Evolutionary conservation across 2,329 filamentous ascomycete genomes (phyloP).

Genomic region (Trichoderma koningii): DNA sequence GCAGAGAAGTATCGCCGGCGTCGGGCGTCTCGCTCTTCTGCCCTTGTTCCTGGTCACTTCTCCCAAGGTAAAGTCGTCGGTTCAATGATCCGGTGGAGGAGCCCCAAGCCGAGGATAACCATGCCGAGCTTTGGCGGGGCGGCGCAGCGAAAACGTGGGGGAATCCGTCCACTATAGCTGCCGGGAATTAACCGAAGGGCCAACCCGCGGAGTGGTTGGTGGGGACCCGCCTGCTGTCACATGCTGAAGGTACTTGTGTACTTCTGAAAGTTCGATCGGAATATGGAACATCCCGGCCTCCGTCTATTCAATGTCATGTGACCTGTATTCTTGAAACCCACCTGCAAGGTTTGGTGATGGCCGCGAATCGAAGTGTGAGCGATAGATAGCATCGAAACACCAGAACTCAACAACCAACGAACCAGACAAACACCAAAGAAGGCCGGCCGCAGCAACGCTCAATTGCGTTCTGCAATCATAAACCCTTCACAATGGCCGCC

Average conservation of each 20-base stretch:
- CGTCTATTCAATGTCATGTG: slow-evolving; percentile 13
- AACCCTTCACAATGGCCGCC: slow-evolving; percentile 39
- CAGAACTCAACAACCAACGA: not conserved
- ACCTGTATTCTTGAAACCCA: not conserved
- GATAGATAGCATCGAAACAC: not conserved
- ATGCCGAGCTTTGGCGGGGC: not conserved
- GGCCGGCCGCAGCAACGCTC: too few species aligned
- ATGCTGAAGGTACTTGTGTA: not conserved
- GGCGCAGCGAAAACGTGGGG: not conserved
- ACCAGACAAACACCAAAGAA: too few species aligned
- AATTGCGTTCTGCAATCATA: too few species aligned
- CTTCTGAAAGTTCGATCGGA: not conserved
- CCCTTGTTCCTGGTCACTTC: not conserved
- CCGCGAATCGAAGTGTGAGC: not conserved
- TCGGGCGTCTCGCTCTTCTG: too few species aligned
- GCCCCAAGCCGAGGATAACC: slow-evolving; percentile 34
- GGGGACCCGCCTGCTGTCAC: slow-evolving; percentile 21
- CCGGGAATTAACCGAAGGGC: slow-evolving; percentile 5
- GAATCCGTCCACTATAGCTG: not conserved
- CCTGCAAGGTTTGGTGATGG: slow-evolving; percentile 24
- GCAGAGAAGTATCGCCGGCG: too few species aligned
- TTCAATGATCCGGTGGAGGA: not conserved
- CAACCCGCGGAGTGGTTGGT: too few species aligned
- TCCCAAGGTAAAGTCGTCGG: not conserved
- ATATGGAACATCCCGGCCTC: slow-evolving; percentile 20